These are phyloP conservation scores for Diaporthe humulicola DNA, from an alignment of 2,329 filamentous ascomycete species.

Conservation along the genomic window DNA sequence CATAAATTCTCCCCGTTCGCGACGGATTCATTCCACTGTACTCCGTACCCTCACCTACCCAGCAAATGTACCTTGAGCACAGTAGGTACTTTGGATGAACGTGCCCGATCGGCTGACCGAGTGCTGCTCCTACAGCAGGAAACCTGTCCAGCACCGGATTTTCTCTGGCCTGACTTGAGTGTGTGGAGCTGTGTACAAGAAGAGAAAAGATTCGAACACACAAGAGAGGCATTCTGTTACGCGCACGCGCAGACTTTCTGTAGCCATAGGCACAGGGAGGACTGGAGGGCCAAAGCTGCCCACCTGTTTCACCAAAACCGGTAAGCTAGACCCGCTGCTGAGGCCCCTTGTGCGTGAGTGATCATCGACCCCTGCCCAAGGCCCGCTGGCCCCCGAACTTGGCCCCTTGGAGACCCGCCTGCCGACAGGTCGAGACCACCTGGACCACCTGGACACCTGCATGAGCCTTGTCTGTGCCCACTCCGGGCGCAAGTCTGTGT, in stretches of 20 bases:
- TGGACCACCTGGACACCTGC: conserved; percentile 7
- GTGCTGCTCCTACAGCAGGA: not conserved
- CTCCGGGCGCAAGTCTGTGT: conserved; percentile 2
- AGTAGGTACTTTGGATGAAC: conserved; percentile 10
- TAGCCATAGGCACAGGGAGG: not conserved
- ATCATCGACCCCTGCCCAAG: conserved; percentile 12
- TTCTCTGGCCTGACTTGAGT: not conserved
- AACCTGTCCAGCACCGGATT: not conserved
- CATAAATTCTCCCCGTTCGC: not conserved
- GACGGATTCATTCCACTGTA: not conserved
- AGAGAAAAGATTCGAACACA: not conserved
- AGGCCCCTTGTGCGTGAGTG: conserved; percentile 14
- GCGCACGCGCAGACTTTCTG: not conserved
- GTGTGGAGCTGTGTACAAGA: not conserved
- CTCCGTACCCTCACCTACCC: not conserved
- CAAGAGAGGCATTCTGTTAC: not conserved
- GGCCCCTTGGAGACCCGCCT: conserved; percentile 16
- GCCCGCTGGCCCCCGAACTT: conserved; percentile 11
- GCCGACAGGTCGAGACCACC: conserved; percentile 17
- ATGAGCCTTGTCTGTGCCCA: conserved; percentile 27
- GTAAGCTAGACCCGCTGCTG: conserved; percentile 3
- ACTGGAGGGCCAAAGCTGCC: conserved; percentile 5
- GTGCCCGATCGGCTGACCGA: not conserved
- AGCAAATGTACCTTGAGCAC: not conserved
- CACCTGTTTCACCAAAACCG: conserved; percentile 24